Base-by-base conservation (phyloP, 345 rosid genomes). In the Passiflora organensis region DNA sequence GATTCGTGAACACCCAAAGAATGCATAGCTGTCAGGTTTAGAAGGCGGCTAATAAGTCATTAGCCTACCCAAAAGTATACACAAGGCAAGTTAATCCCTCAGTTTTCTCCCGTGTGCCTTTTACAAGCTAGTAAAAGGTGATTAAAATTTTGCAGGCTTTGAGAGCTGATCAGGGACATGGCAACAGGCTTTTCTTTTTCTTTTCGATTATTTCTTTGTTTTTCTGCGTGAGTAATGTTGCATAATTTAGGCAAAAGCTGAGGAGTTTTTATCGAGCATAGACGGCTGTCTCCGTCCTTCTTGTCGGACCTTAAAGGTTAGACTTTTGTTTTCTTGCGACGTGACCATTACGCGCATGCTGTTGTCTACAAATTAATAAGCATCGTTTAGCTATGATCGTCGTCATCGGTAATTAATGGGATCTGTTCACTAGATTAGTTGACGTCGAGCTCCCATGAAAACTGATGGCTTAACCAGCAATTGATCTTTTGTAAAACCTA, bases 21-120 rank as follows among this genome's bases (percentile, higher is more conserved):
- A 38, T 44, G 63, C 46, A 57, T 48, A 45, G 41, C 32, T 69
- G 73, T 49, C 72, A 70, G 77, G 22, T 48, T 16, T 10, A 61
- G 50, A 51, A 51, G 72, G 59, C 69, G 64, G 70, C 69, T 42
- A 28, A 15, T 18, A 20, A 15, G 34, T 21, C 41, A 16, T 51
- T 48, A 67, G 64, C 43, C 64, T 42, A 39, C 55, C 51, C 54
- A 53, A 53, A 23, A 44, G 56, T 37, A 19, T 34, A 20, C 1
- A 17, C 13, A 32, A 11, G 39, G 10, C 23, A 36, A 20, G 19
- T 12, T 1, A n/a, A 2, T 0, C 14, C n/a, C 1, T 14, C 37
- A 0, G 34, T 28, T 28, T 28, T 50, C 17, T 4, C 1, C 11
- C 13, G n/a, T n/a, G n/a, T 21, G 24, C 13, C 17, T 15, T 48